Conservation (phyloP, 129 eudicot genomes). For the Artemisia argyi region DNA sequence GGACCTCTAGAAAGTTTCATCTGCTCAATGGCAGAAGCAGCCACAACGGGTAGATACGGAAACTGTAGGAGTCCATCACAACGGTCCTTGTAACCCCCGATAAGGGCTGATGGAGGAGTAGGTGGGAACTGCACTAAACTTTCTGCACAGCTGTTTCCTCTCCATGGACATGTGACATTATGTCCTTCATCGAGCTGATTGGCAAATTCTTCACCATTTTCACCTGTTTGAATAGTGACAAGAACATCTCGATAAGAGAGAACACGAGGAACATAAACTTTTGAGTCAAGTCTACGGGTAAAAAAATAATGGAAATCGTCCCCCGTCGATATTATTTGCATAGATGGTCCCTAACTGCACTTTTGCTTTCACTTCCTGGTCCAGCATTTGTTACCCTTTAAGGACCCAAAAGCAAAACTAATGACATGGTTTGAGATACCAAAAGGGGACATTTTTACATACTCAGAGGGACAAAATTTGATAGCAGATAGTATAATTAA, state of each 20-base stretch:
- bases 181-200: constrained; percentile 81
- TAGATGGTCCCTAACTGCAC: no score
- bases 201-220: constrained; percentile 66
- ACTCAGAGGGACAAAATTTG: no score
- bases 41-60: constrained; percentile 72
- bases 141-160: constrained; percentile 90
- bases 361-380: no score
- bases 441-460: no score
- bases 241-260: not conserved
- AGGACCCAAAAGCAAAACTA: no score
- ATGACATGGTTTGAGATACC: no score
- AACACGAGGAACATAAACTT: no score
- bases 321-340: no score
- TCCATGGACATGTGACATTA: constrained; percentile 79
- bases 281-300: no score
- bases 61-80: constrained; percentile 96
- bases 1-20: constrained; percentile 62
- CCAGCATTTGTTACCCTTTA: no score
- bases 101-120: constrained; percentile 89
- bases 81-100: constrained; percentile 94
- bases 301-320: no score
- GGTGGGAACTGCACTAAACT: constrained; percentile 97
- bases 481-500: no score
- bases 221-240: constrained; percentile 40
- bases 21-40: constrained; percentile 74